phyloP scores from a whole-genome alignment of 495 filamentous ascomycete genomes.

The Daldinia concentrica region DNA sequence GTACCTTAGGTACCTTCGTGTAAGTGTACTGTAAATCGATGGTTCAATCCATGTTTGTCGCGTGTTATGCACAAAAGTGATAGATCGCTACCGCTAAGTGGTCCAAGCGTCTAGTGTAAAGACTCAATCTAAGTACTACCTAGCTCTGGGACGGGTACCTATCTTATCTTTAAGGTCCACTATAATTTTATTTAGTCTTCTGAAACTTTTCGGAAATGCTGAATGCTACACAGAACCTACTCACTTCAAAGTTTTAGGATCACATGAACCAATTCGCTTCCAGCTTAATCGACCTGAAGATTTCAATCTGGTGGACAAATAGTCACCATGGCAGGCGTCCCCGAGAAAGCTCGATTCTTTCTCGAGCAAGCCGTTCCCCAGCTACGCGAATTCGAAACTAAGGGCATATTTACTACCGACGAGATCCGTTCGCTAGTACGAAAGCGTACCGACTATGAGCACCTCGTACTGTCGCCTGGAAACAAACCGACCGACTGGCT shows the following conservation, averaged over 20 bases:
- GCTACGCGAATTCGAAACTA: constrained; percentile 85
- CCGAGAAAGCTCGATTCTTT: constrained; percentile 94
- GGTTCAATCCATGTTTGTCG: constrained; percentile 27
- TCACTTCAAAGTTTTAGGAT: neutral
- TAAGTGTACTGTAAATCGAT: too few species aligned
- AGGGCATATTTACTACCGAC: constrained; percentile 88
- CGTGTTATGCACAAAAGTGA: constrained; percentile 2
- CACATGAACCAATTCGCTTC: neutral
- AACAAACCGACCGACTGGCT: constrained; percentile 79
- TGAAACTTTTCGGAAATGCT: constrained; percentile 10
- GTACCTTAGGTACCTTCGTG: neutral
- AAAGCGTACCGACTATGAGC: constrained; percentile 93
- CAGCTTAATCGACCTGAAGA: neutral
- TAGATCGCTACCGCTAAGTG: neutral
- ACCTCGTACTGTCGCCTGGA: constrained; percentile 83
- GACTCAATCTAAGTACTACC: neutral
- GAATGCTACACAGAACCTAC: neutral
- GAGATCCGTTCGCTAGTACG: constrained; percentile 87
- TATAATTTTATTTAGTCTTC: constrained; percentile 5
- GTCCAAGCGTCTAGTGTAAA: neutral
- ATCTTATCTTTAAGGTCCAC: constrained; percentile 10
- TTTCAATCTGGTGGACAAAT: neutral
- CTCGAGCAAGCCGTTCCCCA: constrained; percentile 91
- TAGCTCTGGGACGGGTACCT: neutral
- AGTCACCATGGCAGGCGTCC: constrained; percentile 75